phyloP scores from a whole-genome alignment of 179 eudicot genomes.

The Spinacia oleracea region DNA sequence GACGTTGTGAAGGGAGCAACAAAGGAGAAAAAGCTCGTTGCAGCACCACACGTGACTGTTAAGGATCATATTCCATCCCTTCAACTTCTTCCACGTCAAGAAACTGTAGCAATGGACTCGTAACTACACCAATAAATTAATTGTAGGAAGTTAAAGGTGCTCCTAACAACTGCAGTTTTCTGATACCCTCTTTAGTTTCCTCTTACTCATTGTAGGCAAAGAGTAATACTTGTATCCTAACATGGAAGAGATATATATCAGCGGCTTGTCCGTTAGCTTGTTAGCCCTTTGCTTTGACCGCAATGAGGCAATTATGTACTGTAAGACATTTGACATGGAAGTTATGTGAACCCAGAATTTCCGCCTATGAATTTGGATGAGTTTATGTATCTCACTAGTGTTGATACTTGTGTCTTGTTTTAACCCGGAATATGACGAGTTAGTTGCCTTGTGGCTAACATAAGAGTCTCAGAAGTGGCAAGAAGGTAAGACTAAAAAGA shows the following conservation, averaged over 20 bases:
- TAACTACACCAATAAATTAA: slow-evolving; percentile 11
- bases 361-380: background rate
- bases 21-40: slow-evolving; percentile 41
- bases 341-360: background rate
- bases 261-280: background rate
- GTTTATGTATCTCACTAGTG: background rate
- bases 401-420: background rate
- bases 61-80: slow-evolving; percentile 52
- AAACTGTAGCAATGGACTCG: slow-evolving; percentile 64
- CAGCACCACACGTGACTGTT: slow-evolving; percentile 37
- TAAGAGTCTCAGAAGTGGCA: too few species aligned
- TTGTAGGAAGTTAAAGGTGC: background rate
- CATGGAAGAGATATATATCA: slow-evolving; percentile 23
- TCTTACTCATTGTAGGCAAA: slow-evolving; percentile 21
- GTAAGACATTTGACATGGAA: slow-evolving; percentile 8
- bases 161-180: slow-evolving; percentile 11
- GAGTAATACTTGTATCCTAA: slow-evolving; percentile 9
- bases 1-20: slow-evolving; percentile 30
- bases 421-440: background rate
- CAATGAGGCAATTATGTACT: slow-evolving; percentile 12
- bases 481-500: too few species aligned
- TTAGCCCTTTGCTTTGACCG: background rate
- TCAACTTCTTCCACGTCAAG: slow-evolving; percentile 46
- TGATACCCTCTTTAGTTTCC: slow-evolving; percentile 17
- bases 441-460: too few species aligned